These are phyloP conservation scores for Calcarisporium arbuscula DNA, from an alignment of 2,329 filamentous ascomycete genomes.

Conservation along the genomic window DNA sequence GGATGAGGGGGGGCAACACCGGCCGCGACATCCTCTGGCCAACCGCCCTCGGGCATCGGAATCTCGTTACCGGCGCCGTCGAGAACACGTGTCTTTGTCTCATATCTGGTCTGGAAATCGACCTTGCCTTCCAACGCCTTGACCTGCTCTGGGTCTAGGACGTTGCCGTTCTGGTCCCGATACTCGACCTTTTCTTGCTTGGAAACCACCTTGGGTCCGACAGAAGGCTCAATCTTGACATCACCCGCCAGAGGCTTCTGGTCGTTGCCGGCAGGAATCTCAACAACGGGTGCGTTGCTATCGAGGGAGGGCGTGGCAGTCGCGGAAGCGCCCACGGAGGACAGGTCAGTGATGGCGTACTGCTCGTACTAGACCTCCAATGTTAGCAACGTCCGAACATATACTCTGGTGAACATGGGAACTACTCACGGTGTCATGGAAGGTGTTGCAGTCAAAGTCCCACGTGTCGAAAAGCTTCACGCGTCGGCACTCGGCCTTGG, in stretches of 20 bases:
- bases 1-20: slow-evolving; percentile 53
- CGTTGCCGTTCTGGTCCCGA: slow-evolving; percentile 86
- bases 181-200: slow-evolving; percentile 86
- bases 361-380: slow-evolving; percentile 43
- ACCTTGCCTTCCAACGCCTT: slow-evolving; percentile 83
- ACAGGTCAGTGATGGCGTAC: slow-evolving; percentile 16
- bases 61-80: slow-evolving; percentile 77
- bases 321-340: slow-evolving; percentile 18
- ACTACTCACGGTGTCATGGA: slow-evolving; percentile 73
- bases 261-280: slow-evolving; percentile 11
- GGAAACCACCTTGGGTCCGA: slow-evolving; percentile 40
- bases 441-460: slow-evolving; percentile 98
- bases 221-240: slow-evolving; percentile 17
- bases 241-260: slow-evolving; percentile 19
- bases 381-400: slow-evolving; percentile 4
- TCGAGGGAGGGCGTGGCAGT: slow-evolving; percentile 22
- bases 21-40: slow-evolving; percentile 25
- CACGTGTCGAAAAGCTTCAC: slow-evolving; percentile 84
- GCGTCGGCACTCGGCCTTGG: slow-evolving; percentile 74
- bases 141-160: slow-evolving; percentile 79
- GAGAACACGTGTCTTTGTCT: slow-evolving; percentile 83
- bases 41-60: slow-evolving; percentile 34
- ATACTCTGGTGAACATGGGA: slow-evolving; percentile 8
- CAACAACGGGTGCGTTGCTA: slow-evolving; percentile 12
- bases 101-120: slow-evolving; percentile 90